Evolutionary conservation across 2,329 filamentous ascomycete genomes (phyloP).

Genomic region (Apiospora kogelbergensis): DNA sequence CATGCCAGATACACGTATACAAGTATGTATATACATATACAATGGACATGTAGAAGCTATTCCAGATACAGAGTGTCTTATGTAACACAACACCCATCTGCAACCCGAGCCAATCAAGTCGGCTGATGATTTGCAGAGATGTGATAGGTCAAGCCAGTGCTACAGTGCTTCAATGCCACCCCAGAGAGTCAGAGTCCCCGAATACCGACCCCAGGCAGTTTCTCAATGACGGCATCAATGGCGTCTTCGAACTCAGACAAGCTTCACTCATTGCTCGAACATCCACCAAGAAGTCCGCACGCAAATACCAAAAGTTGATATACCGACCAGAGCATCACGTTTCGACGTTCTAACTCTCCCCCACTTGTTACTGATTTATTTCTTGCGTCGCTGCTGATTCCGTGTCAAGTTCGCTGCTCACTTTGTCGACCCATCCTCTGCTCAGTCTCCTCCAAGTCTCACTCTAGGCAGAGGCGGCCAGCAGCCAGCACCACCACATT

Average conservation of each 20-base stretch:
- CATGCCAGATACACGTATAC: no score
- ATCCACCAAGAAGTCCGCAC: neutral
- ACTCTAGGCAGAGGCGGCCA: neutral
- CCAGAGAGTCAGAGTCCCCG: neutral
- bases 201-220: neutral
- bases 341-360: no score
- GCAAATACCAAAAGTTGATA: neutral
- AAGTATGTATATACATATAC: no score
- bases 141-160: neutral
- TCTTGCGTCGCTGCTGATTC: neutral
- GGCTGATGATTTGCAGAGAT: neutral
- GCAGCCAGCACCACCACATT: neutral
- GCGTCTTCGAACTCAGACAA: slow-evolving; percentile 8
- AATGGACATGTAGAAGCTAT: neutral
- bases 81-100: neutral
- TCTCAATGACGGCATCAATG: slow-evolving; percentile 10
- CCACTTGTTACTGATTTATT: neutral
- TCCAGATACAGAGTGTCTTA: neutral
- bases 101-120: neutral
- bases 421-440: neutral
- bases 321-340: neutral
- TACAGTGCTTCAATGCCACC: neutral
- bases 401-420: neutral
- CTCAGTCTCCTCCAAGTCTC: neutral
- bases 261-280: neutral